phyloP scores from a whole-genome alignment of 192 early-diverging fungal genomes.

The Backusella westeae region DNA sequence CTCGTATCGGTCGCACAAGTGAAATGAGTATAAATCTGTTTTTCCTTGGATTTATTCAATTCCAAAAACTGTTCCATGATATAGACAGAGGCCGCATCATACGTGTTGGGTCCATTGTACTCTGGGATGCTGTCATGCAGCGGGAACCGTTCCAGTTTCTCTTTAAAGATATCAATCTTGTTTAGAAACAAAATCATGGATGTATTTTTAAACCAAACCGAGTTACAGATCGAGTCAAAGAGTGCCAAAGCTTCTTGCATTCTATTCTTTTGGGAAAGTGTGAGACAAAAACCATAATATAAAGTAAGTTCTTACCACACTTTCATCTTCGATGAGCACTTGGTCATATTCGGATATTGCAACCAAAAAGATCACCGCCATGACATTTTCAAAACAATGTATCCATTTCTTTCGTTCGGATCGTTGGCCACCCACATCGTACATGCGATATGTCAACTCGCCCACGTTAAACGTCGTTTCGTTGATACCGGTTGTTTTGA shows the following conservation, averaged over 20 bases:
- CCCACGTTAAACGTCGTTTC: constrained; percentile 90
- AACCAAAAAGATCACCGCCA: constrained; percentile 90
- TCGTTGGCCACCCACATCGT: constrained; percentile 96
- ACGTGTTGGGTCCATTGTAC: constrained; percentile 71
- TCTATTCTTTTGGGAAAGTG: constrained; percentile 56
- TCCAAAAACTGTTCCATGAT: constrained; percentile 73
- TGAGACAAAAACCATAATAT: neutral
- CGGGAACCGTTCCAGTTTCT: constrained; percentile 80
- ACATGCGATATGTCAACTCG: constrained; percentile 91
- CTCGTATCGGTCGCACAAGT: constrained; percentile 79
- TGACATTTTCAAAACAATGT: constrained; percentile 97
- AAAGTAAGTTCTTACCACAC: constrained; percentile 51
- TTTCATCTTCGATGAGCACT: constrained; percentile 92
- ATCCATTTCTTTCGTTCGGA: constrained; percentile 99
- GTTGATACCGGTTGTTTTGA: constrained; percentile 96
- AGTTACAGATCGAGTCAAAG: constrained; percentile 97
- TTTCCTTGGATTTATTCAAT: constrained; percentile 68
- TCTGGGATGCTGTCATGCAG: constrained; percentile 88
- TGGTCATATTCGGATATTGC: constrained; percentile 96
- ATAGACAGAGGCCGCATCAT: constrained; percentile 70
- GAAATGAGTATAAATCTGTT: constrained; percentile 82
- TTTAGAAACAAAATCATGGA: constrained; percentile 96
- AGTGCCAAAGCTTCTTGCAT: constrained; percentile 95
- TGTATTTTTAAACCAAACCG: constrained; percentile 92
- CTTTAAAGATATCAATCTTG: constrained; percentile 95